Conservation (phyloP, 23 red algal genomes). For the Cyanidiococcus yangmingshanensis region DNA sequence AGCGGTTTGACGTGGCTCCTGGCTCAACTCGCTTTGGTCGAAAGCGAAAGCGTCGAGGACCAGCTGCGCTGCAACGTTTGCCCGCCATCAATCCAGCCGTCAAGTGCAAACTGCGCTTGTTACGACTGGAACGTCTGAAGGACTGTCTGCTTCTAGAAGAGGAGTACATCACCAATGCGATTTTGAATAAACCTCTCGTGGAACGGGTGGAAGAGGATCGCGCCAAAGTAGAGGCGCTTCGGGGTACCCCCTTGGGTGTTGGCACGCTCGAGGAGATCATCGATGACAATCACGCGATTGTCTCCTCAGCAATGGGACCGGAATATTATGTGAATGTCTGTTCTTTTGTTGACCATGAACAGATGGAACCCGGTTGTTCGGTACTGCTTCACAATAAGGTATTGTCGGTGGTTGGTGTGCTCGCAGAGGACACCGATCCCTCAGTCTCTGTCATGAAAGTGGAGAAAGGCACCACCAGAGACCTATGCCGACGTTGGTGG, state of each 20-base stretch:
- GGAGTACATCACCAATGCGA: constrained; percentile 85
- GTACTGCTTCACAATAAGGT: constrained; percentile 98
- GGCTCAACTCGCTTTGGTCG: constrained; percentile 68
- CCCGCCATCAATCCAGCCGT: constrained; percentile 72
- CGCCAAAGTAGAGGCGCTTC: constrained; percentile 82
- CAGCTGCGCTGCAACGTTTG: constrained; percentile 56
- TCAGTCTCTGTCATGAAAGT: constrained; percentile 99
- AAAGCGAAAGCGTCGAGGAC: constrained; percentile 62
- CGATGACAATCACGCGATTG: constrained; percentile 98
- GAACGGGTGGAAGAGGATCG: constrained; percentile 89
- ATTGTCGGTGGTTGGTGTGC: constrained; percentile 77
- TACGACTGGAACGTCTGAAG: constrained; percentile 93
- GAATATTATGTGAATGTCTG: constrained; percentile 98
- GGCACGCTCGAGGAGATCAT: constrained; percentile 98
- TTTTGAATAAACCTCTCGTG: constrained; percentile 68
- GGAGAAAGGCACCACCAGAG: constrained; percentile 91
- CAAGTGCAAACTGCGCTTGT: constrained; percentile 67
- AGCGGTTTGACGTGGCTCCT: constrained; percentile 87
- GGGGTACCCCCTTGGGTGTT: constrained; percentile 97
- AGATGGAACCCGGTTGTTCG: constrained; percentile 82
- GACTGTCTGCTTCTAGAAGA: constrained; percentile 98
- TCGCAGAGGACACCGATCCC: constrained; percentile 95
- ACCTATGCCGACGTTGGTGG: constrained; percentile 93
- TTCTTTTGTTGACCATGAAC: constrained; percentile 98
- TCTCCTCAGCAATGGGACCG: constrained; percentile 82